Conservation (phyloP, 176 grass and related monocot species). For the Secale cereale region DNA sequence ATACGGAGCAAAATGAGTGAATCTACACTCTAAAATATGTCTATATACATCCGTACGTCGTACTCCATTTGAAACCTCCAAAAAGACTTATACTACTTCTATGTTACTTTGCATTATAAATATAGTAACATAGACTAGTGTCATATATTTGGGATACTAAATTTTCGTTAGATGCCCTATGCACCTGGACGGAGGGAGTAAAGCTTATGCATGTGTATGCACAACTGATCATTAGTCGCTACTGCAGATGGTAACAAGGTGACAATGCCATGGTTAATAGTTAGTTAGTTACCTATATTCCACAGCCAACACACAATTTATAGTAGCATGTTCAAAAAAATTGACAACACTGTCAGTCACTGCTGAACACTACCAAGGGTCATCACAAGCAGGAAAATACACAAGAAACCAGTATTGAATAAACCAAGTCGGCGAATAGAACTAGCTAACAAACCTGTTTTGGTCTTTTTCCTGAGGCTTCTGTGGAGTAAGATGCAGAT, state of each 20-base stretch:
- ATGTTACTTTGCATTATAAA: too few species aligned
- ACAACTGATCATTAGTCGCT: neutral
- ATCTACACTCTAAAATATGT: too few species aligned
- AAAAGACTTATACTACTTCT: too few species aligned
- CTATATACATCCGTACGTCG: too few species aligned
- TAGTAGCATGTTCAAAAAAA: slow-evolving; percentile 1
- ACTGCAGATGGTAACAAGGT: neutral
- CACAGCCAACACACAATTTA: neutral
- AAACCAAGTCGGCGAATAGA: slow-evolving; percentile 8
- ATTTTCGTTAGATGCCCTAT: too few species aligned
- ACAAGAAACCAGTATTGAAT: neutral
- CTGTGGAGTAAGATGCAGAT: slow-evolving; percentile 80
- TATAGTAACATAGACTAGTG: too few species aligned
- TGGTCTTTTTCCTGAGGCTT: slow-evolving; percentile 58
- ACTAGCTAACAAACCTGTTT: slow-evolving; percentile 56
- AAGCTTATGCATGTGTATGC: slow-evolving; percentile 4
- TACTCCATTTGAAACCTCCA: too few species aligned
- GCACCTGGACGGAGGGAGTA: too few species aligned
- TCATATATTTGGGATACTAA: too few species aligned
- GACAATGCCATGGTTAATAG: neutral
- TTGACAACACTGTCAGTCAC: neutral
- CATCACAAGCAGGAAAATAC: slow-evolving; percentile 5
- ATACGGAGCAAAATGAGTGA: too few species aligned
- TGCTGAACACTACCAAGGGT: neutral
- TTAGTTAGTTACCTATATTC: neutral